Evolutionary conservation across 305 asterid species (phyloP), one percentile per base, ranked within the genome.

Genomic region (Withania somnifera): DNA sequence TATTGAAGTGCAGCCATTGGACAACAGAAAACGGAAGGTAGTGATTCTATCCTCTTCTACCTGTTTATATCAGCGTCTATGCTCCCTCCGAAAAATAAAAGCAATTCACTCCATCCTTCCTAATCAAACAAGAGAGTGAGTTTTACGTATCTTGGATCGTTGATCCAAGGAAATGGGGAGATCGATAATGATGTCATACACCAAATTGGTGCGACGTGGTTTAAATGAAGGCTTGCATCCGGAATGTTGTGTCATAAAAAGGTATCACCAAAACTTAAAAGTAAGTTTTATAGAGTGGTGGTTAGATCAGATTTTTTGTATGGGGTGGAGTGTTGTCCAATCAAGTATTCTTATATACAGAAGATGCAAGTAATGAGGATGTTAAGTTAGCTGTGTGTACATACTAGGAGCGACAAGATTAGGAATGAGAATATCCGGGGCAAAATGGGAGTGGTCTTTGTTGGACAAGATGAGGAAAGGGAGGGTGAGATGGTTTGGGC

Each of bases 1-100:
- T 86, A 95, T 95, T 85, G 98, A 97, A 92, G 99, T 95, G 82
- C 99, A 95, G 86, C 99, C 99, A 50, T 84, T 95, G 85, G 99
- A 97, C 84, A 89, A 97, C 84, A 93, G 97, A 90, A 97, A 95
- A 84, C 95, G 99, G 81, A 97, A 97, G 98, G 99, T 94, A 90
- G 73, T 86, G 36, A 42, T 64, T 78, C 47, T 75, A 50, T n/a
- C 63, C n/a, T 28, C 24, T 50, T 14, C 79, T 47, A 17, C 19
- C 60, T 24, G 45, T 10, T 75, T 75, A 50, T 75, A 50, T 75
- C 42, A 75, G 42, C 47, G 63, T 75, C 45, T 11, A 51, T 51
- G 61, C 63, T 51, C 17, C 63, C 63, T 28, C 36, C 7, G 1
- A 7, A 20, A 11, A 38, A 68, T 19, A 22, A 42, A 69, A 20